Conservation (phyloP, 495 filamentous ascomycete genomes). For the Neurospora tetraspora region DNA sequence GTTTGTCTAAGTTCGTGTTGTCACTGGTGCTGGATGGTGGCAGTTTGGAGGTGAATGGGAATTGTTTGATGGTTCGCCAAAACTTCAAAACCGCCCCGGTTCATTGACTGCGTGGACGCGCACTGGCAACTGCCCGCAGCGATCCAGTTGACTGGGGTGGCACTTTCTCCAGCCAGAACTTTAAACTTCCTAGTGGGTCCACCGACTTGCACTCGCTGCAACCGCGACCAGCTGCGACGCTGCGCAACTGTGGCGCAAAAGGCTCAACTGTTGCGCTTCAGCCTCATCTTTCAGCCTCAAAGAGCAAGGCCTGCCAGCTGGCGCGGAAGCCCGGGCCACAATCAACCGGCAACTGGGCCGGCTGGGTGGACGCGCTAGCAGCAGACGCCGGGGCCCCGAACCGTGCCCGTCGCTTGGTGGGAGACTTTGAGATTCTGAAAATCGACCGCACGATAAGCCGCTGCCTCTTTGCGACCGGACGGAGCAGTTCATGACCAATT, state of each 20-base stretch:
- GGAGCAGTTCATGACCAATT: slow-evolving; percentile 11
- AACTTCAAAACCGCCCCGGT: slow-evolving; percentile 5
- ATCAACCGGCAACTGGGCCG: background rate
- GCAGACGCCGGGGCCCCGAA: background rate
- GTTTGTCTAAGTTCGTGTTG: background rate
- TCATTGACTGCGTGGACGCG: background rate
- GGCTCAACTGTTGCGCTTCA: background rate
- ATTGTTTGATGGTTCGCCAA: slow-evolving; percentile 4
- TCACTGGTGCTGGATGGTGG: background rate
- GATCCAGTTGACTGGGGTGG: background rate
- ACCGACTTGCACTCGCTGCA: background rate
- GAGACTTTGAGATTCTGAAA: background rate
- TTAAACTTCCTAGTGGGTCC: background rate
- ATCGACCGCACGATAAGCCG: background rate
- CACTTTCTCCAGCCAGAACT: background rate
- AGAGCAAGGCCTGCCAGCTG: background rate
- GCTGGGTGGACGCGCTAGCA: background rate
- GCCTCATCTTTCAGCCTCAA: background rate
- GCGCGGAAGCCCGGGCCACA: background rate
- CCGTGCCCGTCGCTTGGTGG: background rate
- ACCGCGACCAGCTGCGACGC: background rate
- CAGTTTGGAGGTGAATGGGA: background rate
- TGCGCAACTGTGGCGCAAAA: background rate
- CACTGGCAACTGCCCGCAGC: background rate
- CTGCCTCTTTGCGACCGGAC: background rate